Base-by-base conservation (phyloP, 2,329 filamentous ascomycete genomes). In the Tolypocladium nubicola region DNA sequence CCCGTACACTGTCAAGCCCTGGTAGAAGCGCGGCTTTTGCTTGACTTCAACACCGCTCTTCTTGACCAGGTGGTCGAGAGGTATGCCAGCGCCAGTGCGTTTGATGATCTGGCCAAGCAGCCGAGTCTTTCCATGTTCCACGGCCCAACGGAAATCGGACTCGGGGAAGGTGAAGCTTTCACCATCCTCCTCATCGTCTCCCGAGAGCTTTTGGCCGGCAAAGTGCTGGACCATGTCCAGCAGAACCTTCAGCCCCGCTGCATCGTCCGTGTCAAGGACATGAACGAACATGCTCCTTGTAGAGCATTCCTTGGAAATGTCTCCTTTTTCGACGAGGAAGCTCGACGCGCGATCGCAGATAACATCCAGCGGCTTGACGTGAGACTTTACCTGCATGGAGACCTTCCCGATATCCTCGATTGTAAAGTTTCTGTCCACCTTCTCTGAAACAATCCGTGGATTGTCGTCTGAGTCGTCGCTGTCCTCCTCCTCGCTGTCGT, bases 391-490 rank as follows among this genome's bases (percentile, higher is more conserved):
- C 57, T 86, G 78, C 65, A 81, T 85, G 0, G 82, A 82, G 4
- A 88, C 76, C 61, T 89, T 81, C 0, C 87, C 87, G 58, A 94
- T 78, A 62, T 90, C 84, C 19, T 94, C 87, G 55, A 93, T 80
- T 0, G 89, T 94, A 67, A 88, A 89, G 40, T 80, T 76, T 14
- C 86, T 81, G 62, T 87, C 81, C 35, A 90, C 73, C 45, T 85
- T 75, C 59, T 86, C 79, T 19, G 72, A 73, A 53, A 76, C 73
- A 45, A 83, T 76, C 8, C 73, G 72, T 21, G 76, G 75, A 49
- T 74, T 71, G 5, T 70, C 68, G 1, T 70, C 72, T 1, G 72
- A 69, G 19, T 64, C 67, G 4, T 74, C 64, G 40, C 62, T 64
- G 30, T 68, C 58, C 10, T 71, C 72, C 9, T 76, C 71, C 8